Evolutionary conservation across 2,329 filamentous ascomycete species (phyloP).

Genomic region (Cladorrhinum sp.): DNA sequence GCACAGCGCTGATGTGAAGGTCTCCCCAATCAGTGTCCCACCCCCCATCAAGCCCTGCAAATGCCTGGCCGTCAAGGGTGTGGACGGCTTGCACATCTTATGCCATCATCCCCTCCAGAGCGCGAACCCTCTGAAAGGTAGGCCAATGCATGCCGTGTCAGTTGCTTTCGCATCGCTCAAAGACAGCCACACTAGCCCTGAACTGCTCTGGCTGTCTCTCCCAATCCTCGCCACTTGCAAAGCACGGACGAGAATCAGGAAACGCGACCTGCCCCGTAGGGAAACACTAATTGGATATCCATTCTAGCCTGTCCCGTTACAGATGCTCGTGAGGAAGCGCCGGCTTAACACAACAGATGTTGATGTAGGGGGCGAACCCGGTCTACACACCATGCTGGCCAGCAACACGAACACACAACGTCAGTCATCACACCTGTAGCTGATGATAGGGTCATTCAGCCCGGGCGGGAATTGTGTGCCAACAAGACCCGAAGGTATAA

Average conservation of each 20-base stretch:
- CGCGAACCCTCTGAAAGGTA: background rate
- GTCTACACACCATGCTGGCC: background rate
- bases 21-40: background rate
- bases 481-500: background rate
- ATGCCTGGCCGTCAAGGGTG: background rate
- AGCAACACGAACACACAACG: background rate
- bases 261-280: background rate
- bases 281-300: background rate
- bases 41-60: background rate
- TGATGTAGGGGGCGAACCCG: background rate
- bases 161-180: background rate
- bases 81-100: background rate
- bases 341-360: background rate
- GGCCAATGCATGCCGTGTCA: background rate
- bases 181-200: background rate
- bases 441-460: background rate
- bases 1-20: background rate
- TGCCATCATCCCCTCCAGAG: background rate
- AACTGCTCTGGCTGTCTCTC: background rate
- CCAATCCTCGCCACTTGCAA: background rate
- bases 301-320: background rate
- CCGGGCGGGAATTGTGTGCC: background rate
- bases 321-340: background rate
- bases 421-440: background rate
- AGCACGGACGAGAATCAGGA: background rate